phyloP scores from a whole-genome alignment of 306 rosid genomes.

The Hylodesmum podocarpum region DNA sequence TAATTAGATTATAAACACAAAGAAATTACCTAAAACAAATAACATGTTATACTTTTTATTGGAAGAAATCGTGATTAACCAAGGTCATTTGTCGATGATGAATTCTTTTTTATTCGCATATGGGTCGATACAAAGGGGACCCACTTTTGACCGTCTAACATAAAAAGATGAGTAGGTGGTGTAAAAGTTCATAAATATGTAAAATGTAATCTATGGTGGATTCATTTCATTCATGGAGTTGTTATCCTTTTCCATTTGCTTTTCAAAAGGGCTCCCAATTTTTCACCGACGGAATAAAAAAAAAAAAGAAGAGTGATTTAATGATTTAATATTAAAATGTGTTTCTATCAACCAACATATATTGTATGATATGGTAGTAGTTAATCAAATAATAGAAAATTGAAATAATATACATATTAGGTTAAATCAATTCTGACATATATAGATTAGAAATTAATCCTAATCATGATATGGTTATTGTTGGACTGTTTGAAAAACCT shows the following conservation, averaged over 20 bases:
- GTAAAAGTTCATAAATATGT: slow-evolving; percentile 17
- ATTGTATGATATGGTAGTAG: no score
- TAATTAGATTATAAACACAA: background rate
- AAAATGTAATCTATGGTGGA: slow-evolving; percentile 27
- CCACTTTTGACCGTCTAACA: slow-evolving; percentile 39
- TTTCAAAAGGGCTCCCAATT: slow-evolving; percentile 26
- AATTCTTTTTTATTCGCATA: background rate
- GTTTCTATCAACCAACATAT: no score
- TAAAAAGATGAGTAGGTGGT: slow-evolving; percentile 35
- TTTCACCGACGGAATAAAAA: slow-evolving; percentile 42
- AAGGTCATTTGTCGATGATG: slow-evolving; percentile 28
- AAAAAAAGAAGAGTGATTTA: background rate
- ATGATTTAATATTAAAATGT: slow-evolving; percentile 5
- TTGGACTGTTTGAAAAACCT: no score
- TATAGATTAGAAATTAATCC: no score
- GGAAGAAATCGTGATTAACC: background rate
- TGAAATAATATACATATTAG: no score
- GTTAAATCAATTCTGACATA: no score
- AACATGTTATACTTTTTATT: background rate
- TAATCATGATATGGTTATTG: no score
- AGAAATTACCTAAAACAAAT: background rate
- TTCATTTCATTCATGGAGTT: background rate
- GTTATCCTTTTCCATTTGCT: slow-evolving; percentile 9
- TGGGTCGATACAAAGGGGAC: background rate
- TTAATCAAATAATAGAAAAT: no score